Base-by-base conservation (phyloP, 495 filamentous ascomycete genomes). In the Cenococcum geophilum region DNA sequence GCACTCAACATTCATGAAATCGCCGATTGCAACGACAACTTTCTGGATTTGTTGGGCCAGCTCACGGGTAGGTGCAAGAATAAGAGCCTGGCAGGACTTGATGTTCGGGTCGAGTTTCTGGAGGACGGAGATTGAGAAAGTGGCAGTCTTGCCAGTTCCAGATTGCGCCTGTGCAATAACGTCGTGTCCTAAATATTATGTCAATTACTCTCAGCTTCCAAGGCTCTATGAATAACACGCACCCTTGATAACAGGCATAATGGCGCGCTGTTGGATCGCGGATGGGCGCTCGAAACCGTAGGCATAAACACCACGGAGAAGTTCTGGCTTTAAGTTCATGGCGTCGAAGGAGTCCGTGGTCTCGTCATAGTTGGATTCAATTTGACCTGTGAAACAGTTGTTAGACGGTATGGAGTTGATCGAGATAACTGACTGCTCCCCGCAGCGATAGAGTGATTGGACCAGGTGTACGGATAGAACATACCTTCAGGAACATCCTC, bases 351-450 rank as follows among this genome's bases (percentile, higher is more conserved):
- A 95, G 78, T 99, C 93, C 76, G 92, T 93, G 71, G 92, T 89
- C 84, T 99, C 95, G 84, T 99, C 93, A 80, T 99, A 99, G 89
- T 97, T 99, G 72, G 92, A 96, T 81, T 97, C 93, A 81, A 99
- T 97, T 80, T 92, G 89, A 74, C 89, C 95, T 95, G 78, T 72
- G 71, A 53, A 48, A 53, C 14, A 35, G 21, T 25, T 4, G 61
- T 70, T 60, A 69, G 66, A 65, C 8, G 11, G 18, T 52, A 20
- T 25, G 61, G 42, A 14, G 58, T 55, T 55, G 25, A 37, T 51
- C 54, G 57, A 61, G 51, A 59, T 50, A 66, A 70, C 50, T 58
- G 65, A 70, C 50, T 58, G 65, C 71, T 64, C 23, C 9, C 10
- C 4, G 53, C 32, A 23, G 48, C 12, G 5, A 45, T 21, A 52